These are phyloP conservation scores for Aureobasidium melanogenum DNA, from an alignment of 2,329 filamentous ascomycete genomes.

Conservation along the genomic window DNA sequence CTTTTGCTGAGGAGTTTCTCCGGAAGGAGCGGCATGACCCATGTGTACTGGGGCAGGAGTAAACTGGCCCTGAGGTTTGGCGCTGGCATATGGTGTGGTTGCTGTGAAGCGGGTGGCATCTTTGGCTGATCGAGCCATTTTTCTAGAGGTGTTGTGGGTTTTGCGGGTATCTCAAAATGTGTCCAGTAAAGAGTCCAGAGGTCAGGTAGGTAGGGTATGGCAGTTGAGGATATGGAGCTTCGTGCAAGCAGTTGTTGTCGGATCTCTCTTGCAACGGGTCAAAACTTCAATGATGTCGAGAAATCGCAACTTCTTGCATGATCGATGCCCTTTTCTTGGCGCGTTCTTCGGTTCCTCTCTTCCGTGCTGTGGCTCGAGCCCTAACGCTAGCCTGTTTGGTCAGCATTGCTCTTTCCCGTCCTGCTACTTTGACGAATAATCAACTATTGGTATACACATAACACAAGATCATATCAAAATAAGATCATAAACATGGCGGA, in stretches of 20 bases:
- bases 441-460: neutral
- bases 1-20: conserved; percentile 46
- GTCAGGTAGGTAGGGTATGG: neutral
- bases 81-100: conserved; percentile 60
- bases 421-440: neutral
- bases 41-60: conserved; percentile 18
- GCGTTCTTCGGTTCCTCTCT: neutral
- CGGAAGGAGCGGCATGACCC: conserved; percentile 28
- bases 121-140: conserved; percentile 58
- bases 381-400: conserved; percentile 7
- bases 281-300: conserved; percentile 11
- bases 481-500: conserved; percentile 23
- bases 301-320: conserved; percentile 4
- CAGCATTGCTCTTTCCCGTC: neutral
- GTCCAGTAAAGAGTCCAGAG: neutral
- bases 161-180: neutral
- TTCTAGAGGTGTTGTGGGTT: neutral
- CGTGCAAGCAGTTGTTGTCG: neutral
- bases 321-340: conserved; percentile 2
- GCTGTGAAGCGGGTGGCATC: conserved; percentile 74
- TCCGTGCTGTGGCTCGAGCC: neutral
- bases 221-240: neutral
- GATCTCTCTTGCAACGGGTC: neutral
- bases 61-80: conserved; percentile 41
- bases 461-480: neutral